These are phyloP conservation scores for Kazachstania kunashirensis DNA, from an alignment of 805 yeast genomes.

Conservation along the genomic window DNA sequence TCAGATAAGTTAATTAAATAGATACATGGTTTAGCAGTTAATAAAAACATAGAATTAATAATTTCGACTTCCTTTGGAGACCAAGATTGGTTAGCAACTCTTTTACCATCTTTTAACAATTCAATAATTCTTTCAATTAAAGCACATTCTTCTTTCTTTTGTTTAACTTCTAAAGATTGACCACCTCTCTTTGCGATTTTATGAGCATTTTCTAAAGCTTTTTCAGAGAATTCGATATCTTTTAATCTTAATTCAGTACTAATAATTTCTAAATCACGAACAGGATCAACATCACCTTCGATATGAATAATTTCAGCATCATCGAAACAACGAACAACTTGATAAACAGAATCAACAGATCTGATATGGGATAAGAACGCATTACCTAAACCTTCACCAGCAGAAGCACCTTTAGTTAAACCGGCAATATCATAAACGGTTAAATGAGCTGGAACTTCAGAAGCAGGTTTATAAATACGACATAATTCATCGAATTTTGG, in stretches of 20 bases:
- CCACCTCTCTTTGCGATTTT: slow-evolving; percentile 82
- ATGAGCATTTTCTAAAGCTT: slow-evolving; percentile 67
- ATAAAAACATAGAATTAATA: slow-evolving; percentile 74
- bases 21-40: slow-evolving; percentile 93
- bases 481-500: slow-evolving; percentile 72
- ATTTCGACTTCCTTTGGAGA: slow-evolving; percentile 81
- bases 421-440: slow-evolving; percentile 97
- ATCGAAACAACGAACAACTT: slow-evolving; percentile 94
- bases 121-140: slow-evolving; percentile 66
- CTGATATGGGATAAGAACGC: slow-evolving; percentile 94
- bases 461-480: slow-evolving; percentile 69
- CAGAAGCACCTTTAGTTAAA: slow-evolving; percentile 90
- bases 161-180: slow-evolving; percentile 80
- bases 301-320: slow-evolving; percentile 97
- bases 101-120: slow-evolving; percentile 71
- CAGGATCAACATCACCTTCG: slow-evolving; percentile 94
- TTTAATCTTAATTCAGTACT: slow-evolving; percentile 86
- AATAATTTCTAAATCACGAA: slow-evolving; percentile 87
- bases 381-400: slow-evolving; percentile 97
- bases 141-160: slow-evolving; percentile 75
- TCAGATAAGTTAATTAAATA: slow-evolving; percentile 86
- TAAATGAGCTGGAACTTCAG: slow-evolving; percentile 82
- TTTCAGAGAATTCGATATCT: slow-evolving; percentile 90
- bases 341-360: slow-evolving; percentile 96
- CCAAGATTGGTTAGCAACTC: slow-evolving; percentile 86